These are phyloP conservation scores for Corylus americana DNA, from an alignment of 306 rosid species.

Conservation along the genomic window DNA sequence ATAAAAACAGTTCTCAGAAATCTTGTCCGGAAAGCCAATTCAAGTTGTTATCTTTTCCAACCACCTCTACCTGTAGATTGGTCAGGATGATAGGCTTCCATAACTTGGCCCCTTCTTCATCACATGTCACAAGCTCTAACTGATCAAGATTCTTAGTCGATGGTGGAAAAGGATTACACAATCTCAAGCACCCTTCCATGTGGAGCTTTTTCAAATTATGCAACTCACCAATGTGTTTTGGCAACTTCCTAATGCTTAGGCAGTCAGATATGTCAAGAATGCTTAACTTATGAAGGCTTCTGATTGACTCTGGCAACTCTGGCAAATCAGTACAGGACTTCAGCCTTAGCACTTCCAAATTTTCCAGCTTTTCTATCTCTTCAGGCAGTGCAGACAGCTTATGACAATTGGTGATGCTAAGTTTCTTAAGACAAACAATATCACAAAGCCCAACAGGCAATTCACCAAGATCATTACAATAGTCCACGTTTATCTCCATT, in stretches of 20 bases:
- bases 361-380: slow-evolving; percentile 39
- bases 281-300: slow-evolving; percentile 11
- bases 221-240: slow-evolving; percentile 34
- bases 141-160: slow-evolving; percentile 11
- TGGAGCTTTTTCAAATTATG: slow-evolving; percentile 19
- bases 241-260: slow-evolving; percentile 26
- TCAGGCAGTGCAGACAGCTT: slow-evolving; percentile 50
- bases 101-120: slow-evolving; percentile 22
- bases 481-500: slow-evolving; percentile 56
- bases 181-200: slow-evolving; percentile 28
- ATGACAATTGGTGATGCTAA: slow-evolving; percentile 61
- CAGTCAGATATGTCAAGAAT: slow-evolving; percentile 44
- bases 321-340: slow-evolving; percentile 47
- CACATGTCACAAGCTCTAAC: slow-evolving; percentile 31
- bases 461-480: slow-evolving; percentile 48
- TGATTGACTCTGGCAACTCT: slow-evolving; percentile 37
- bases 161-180: slow-evolving; percentile 6
- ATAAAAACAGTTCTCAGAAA: not conserved
- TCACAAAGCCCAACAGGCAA: slow-evolving; percentile 43
- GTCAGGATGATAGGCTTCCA: slow-evolving; percentile 23
- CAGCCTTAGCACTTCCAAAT: slow-evolving; percentile 55
- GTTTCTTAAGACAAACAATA: slow-evolving; percentile 39
- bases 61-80: not conserved
- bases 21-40: slow-evolving; percentile 21
- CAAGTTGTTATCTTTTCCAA: slow-evolving; percentile 31